phyloP scores from a whole-genome alignment of 352 stramenopile species.

The Phytophthora brassicae region DNA sequence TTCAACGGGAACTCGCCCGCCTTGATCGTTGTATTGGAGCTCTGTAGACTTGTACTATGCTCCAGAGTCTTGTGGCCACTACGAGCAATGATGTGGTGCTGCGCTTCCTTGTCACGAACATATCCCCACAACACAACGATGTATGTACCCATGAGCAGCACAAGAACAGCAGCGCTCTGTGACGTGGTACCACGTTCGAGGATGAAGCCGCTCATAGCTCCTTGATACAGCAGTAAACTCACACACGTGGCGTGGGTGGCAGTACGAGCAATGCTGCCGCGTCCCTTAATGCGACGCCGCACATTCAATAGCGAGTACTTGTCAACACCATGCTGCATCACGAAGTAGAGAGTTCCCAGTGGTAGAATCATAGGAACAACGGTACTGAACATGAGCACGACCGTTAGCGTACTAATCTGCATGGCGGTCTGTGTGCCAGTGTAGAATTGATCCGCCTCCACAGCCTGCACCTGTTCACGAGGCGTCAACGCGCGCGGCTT shows the following conservation, averaged over 20 bases:
- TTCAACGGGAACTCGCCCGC: slow-evolving; percentile 23
- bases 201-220: slow-evolving; percentile 84
- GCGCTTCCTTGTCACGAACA: slow-evolving; percentile 83
- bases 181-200: slow-evolving; percentile 75
- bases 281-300: slow-evolving; percentile 81
- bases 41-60: slow-evolving; percentile 22
- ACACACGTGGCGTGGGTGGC: slow-evolving; percentile 80
- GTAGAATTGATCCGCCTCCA: slow-evolving; percentile 82
- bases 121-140: slow-evolving; percentile 82
- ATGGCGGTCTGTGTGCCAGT: slow-evolving; percentile 81
- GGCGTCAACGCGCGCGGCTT: slow-evolving; percentile 78
- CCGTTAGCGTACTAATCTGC: slow-evolving; percentile 82
- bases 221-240: slow-evolving; percentile 79
- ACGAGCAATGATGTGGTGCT: slow-evolving; percentile 47
- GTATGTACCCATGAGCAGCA: slow-evolving; percentile 83
- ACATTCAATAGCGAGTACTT: slow-evolving; percentile 85
- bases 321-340: slow-evolving; percentile 82
- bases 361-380: slow-evolving; percentile 85
- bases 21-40: slow-evolving; percentile 8
- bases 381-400: slow-evolving; percentile 86
- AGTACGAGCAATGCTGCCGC: slow-evolving; percentile 79
- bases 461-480: slow-evolving; percentile 64
- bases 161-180: slow-evolving; percentile 69
- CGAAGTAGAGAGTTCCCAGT: slow-evolving; percentile 80
- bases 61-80: slow-evolving; percentile 46